phyloP scores from a whole-genome alignment of 192 early-diverging fungal species.

The Coemansia sp. region DNA sequence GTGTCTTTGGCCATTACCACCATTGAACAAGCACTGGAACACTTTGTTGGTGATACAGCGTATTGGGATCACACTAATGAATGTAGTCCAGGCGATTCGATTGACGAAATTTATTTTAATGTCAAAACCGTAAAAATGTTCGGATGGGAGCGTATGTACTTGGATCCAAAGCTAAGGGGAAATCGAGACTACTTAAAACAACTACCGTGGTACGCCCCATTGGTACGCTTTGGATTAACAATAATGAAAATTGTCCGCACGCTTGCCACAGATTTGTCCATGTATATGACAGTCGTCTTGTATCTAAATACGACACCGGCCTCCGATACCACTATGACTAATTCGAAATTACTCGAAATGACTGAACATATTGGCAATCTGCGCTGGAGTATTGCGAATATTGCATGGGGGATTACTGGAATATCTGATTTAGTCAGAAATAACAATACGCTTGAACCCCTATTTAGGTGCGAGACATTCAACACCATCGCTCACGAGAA shows the following conservation, averaged over 20 bases:
- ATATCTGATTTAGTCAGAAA: too few relatives aligned
- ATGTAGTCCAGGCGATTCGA: not conserved
- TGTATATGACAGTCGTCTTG: not conserved
- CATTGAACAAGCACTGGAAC: too few relatives aligned
- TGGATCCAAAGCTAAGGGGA: not conserved
- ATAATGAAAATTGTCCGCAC: not conserved
- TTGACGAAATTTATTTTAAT: not conserved
- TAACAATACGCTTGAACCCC: not conserved
- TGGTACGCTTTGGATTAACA: not conserved
- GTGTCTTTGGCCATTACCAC: too few relatives aligned
- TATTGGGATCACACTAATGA: too few relatives aligned
- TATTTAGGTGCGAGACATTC: not conserved
- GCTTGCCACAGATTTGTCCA: not conserved
- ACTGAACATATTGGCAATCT: not conserved
- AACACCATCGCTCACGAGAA: not conserved
- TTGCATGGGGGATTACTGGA: too few relatives aligned
- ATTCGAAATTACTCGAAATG: constrained; percentile 1
- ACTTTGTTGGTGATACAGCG: too few relatives aligned
- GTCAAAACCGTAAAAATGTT: constrained; percentile 11
- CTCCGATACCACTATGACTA: not conserved
- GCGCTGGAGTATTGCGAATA: not conserved
- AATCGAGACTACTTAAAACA: not conserved
- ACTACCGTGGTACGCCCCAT: constrained; percentile 4
- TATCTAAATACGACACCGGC: not conserved
- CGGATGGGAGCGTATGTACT: constrained; percentile 13